Evolutionary conservation across 768 basidiomycete species (phyloP), one percentile per base, ranked within the genome.

Genomic region (Pisolithus marmoratus): DNA sequence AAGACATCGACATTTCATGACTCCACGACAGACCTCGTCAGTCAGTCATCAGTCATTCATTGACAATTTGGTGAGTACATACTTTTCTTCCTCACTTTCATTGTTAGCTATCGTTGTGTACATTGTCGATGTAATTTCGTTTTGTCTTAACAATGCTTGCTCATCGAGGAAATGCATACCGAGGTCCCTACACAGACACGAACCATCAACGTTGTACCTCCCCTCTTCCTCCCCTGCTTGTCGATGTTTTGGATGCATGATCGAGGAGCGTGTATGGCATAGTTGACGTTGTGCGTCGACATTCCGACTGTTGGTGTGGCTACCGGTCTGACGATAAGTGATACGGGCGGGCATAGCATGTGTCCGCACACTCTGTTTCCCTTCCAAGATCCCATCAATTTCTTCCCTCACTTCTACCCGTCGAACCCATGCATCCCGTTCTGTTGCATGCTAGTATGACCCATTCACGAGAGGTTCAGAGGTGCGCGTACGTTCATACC

Each of bases 281-380:
- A 50, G 5, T 8, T 54, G 6, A 56, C 38, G 29, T 11, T 8
- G 19, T 26, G 15, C 38, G 23, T 52, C 84, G 83, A 82, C 62
- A 81, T 88, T 46, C 85, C 85, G 20, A 87, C 87, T 44, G 74
- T 86, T 6, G 85, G 87, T 60, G 83, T 78, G 14, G 85, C 76
- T 4, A 72, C 86, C 38, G 73, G 79, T 5, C 73, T 78, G 45
- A 75, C 76, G 49, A 68, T 77, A 31, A 87, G 87, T 55, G 64
- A 68, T 20, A 79, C n/a, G n/a, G n/a, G n/a, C 82, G 5, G 85
- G 87, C 62, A 59, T 79, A 27, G 85, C 87, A 60, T 60, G 82
- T 73, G 11, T 24, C 20, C 37, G 14, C 26, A 27, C 26, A n/a
- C n/a, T n/a, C n/a, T n/a, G n/a, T n/a, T n/a, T n/a, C n/a, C n/a